phyloP scores from a whole-genome alignment of 129 eudicot species.

The Chrysanthemum makinoi region DNA sequence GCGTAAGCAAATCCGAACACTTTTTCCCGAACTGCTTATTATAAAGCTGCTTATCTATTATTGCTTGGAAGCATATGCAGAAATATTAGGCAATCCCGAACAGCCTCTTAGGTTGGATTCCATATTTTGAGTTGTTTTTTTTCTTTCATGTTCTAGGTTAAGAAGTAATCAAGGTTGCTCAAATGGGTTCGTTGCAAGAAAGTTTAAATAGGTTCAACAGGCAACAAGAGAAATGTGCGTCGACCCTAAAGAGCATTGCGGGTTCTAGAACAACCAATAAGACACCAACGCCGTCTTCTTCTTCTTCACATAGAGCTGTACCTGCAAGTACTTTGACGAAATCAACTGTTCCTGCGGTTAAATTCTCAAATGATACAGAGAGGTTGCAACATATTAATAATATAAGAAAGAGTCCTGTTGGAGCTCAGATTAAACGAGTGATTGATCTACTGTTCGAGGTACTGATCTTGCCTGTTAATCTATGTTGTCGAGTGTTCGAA shows the following conservation, averaged over 20 bases:
- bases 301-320: constrained; percentile 35
- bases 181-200: constrained; percentile 59
- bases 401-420: constrained; percentile 74
- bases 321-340: constrained; percentile 35
- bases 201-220: constrained; percentile 55
- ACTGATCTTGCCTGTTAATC: background rate
- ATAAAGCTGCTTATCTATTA: no score
- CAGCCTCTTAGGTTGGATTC: no score
- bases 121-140: no score
- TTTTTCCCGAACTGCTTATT: no score
- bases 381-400: constrained; percentile 76
- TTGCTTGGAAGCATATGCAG: no score
- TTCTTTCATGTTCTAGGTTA: no score
- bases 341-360: constrained; percentile 53
- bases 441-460: constrained; percentile 79
- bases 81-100: no score
- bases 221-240: constrained; percentile 83
- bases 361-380: constrained; percentile 85
- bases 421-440: constrained; percentile 84
- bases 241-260: constrained; percentile 54
- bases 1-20: no score
- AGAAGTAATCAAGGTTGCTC: no score
- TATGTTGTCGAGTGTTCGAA: no score
- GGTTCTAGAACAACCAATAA: constrained; percentile 42
- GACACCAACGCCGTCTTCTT: constrained; percentile 22